Evolutionary conservation across 1,139 yeast species (phyloP).

Genomic region (Wickerhamomyces sp.): DNA sequence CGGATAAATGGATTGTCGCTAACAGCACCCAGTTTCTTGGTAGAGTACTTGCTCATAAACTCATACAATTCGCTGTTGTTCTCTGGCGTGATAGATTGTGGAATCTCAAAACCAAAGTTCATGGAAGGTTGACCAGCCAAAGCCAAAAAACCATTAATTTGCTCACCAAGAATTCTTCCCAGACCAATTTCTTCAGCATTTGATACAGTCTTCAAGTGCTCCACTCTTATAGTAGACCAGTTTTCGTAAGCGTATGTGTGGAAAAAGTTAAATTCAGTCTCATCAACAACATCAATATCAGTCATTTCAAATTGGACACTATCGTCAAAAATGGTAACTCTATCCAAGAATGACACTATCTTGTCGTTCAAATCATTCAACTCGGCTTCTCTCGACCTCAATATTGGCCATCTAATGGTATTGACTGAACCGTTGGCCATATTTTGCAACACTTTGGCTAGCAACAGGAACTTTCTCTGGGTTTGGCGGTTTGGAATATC

Average conservation of each 20-base stretch:
- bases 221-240: slow-evolving; percentile 48
- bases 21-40: slow-evolving; percentile 43
- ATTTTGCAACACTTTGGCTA: slow-evolving; percentile 83
- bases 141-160: slow-evolving; percentile 22
- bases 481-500: slow-evolving; percentile 38
- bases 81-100: slow-evolving; percentile 43
- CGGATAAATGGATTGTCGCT: slow-evolving; percentile 47
- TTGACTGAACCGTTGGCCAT: slow-evolving; percentile 75
- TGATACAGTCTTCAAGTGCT: slow-evolving; percentile 26
- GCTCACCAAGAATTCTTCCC: slow-evolving; percentile 12
- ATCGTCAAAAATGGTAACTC: slow-evolving; percentile 25
- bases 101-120: slow-evolving; percentile 47
- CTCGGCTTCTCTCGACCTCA: slow-evolving; percentile 38
- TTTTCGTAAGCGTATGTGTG: slow-evolving; percentile 65
- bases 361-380: slow-evolving; percentile 39
- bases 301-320: slow-evolving; percentile 11
- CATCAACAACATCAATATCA: slow-evolving; percentile 8
- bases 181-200: slow-evolving; percentile 22
- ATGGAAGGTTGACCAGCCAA: slow-evolving; percentile 39
- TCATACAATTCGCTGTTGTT: slow-evolving; percentile 55
- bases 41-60: slow-evolving; percentile 66
- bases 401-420: slow-evolving; percentile 55
- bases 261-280: slow-evolving; percentile 48
- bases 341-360: slow-evolving; percentile 43
- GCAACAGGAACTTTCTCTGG: slow-evolving; percentile 69